phyloP scores from a whole-genome alignment of 1,284 basidiomycete genomes.

The Malassezia furfur region DNA sequence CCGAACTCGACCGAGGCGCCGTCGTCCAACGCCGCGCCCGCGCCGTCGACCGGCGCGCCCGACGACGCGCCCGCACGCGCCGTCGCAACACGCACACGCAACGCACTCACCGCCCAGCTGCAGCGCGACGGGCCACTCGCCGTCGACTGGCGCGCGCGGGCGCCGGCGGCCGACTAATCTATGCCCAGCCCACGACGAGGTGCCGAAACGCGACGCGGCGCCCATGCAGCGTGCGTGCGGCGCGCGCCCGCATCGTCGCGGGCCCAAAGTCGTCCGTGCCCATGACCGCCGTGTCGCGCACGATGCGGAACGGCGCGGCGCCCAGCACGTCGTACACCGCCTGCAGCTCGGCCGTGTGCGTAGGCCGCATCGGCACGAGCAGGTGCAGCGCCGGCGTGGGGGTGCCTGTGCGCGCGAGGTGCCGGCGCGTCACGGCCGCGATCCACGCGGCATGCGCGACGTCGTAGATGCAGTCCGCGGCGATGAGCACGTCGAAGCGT shows the following conservation, averaged over 20 bases:
- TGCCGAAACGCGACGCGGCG: constrained; percentile 3
- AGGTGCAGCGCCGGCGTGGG: constrained; percentile 25
- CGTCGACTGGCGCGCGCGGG: not conserved
- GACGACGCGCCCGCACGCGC: not conserved
- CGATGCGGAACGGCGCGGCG: not conserved
- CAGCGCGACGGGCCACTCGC: not conserved
- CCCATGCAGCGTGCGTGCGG: not conserved
- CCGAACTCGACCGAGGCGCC: too few species aligned
- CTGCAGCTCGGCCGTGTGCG: constrained; percentile 29
- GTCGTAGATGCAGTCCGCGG: constrained; percentile 43
- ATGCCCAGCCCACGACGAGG: not conserved
- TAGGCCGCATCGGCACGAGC: constrained; percentile 29
- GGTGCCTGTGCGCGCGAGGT: constrained; percentile 9
- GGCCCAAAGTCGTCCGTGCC: constrained; percentile 15
- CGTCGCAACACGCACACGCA: not conserved
- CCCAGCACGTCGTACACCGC: constrained; percentile 31
- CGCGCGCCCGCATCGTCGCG: not conserved
- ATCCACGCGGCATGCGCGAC: constrained; percentile 36
- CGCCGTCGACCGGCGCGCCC: not conserved
- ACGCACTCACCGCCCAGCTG: not conserved
- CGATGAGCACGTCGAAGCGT: constrained; percentile 29
- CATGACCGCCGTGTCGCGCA: not conserved
- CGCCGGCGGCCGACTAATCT: not conserved
- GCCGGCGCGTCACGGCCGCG: constrained; percentile 26
- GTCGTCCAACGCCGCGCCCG: not conserved